Evolutionary conservation across 345 rosid species (phyloP).

Genomic region (Camelina sativa): DNA sequence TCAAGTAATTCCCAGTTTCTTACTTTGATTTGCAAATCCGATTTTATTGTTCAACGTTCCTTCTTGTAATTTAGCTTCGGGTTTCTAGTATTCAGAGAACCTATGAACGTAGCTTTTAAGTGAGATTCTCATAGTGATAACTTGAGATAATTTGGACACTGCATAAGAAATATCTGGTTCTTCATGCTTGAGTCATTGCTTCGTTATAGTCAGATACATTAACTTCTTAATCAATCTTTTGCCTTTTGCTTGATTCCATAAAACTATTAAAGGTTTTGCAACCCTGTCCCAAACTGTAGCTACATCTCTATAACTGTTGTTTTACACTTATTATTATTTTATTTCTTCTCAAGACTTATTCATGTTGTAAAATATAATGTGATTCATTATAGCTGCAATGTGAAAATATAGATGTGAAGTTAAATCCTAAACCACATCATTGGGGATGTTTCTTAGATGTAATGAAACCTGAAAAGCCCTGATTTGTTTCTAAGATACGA

Average conservation of each 20-base stretch:
- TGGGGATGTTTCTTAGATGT: constrained; percentile 13
- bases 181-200: not conserved
- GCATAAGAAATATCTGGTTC: not conserved
- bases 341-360: not conserved
- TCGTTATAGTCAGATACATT: not conserved
- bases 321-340: not conserved
- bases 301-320: not conserved
- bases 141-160: not conserved
- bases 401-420: not conserved
- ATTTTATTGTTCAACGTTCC: not conserved
- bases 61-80: not conserved
- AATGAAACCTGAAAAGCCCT: not conserved
- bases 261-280: not conserved
- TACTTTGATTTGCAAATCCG: not conserved
- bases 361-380: too few relatives aligned
- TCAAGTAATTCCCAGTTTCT: constrained; percentile 47
- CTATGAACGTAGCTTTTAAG: not conserved
- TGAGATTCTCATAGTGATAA: constrained; percentile 7
- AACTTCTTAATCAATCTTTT: too few relatives aligned
- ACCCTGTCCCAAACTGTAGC: not conserved
- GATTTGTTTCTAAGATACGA: not conserved
- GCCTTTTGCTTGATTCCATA: not conserved
- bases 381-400: not conserved
- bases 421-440: too few relatives aligned
- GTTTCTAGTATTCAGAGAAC: not conserved